Conservation (phyloP, 139 green algal genomes). For the Coccomyxa sp. region DNA sequence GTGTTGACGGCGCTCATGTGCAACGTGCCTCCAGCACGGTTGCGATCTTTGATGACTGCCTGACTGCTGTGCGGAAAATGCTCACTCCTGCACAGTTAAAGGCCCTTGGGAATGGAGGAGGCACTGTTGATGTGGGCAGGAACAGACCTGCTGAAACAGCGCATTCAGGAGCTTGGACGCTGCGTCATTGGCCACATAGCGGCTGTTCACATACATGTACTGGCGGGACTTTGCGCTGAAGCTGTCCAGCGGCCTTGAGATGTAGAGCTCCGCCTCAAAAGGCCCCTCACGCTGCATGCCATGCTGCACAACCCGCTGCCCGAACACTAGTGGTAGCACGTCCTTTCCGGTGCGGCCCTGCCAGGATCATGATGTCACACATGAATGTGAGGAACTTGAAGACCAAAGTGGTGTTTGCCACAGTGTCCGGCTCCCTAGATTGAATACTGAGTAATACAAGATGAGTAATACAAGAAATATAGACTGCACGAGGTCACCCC, state of each 20-base stretch:
- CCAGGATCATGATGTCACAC: neutral
- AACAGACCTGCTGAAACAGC: slow-evolving; percentile 10
- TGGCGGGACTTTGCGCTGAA: slow-evolving; percentile 14
- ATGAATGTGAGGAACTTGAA: neutral
- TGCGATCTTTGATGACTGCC: too few relatives aligned
- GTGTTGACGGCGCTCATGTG: too few relatives aligned
- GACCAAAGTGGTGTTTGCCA: too few relatives aligned
- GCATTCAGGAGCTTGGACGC: slow-evolving; percentile 18
- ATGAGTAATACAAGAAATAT: too few relatives aligned
- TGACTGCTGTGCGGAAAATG: too few relatives aligned
- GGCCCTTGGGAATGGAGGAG: too few relatives aligned
- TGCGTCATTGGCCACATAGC: slow-evolving; percentile 5
- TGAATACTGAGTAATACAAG: too few relatives aligned
- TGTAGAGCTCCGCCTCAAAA: neutral
- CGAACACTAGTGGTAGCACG: slow-evolving; percentile 1
- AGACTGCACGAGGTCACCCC: too few relatives aligned
- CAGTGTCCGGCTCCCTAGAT: too few relatives aligned
- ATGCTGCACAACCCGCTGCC: neutral
- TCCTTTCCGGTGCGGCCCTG: slow-evolving; percentile 5
- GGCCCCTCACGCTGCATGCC: neutral
- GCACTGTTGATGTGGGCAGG: too few relatives aligned
- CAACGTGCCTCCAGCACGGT: too few relatives aligned
- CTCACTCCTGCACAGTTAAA: too few relatives aligned
- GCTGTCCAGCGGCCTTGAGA: slow-evolving; percentile 17
- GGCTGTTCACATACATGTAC: slow-evolving; percentile 19